These are phyloP conservation scores for Gaultheria prostrata DNA, from an alignment of 148 eudicot genomes.

Conservation along the genomic window DNA sequence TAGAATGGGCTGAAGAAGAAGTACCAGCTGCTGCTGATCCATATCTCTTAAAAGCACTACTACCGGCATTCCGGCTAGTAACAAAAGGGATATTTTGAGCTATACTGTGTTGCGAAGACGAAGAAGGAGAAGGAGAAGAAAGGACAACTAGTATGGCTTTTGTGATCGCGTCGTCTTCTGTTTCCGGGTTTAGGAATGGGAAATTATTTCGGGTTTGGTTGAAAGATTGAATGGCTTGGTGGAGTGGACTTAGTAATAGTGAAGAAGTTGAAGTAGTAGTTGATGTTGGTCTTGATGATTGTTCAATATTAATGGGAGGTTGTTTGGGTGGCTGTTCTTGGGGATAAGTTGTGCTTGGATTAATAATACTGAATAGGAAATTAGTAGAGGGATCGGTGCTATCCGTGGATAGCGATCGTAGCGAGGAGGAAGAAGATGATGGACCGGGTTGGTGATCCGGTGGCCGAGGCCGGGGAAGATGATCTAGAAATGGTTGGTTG, in stretches of 20 bases:
- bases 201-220: conserved; percentile 24
- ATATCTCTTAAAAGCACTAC: conserved; percentile 54
- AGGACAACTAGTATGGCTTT: conserved; percentile 58
- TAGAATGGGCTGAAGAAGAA: conserved; percentile 1
- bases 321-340: conserved; percentile 20
- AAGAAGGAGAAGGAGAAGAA: conserved; percentile 34
- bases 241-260: conserved; percentile 19
- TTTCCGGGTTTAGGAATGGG: conserved; percentile 41
- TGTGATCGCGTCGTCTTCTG: conserved; percentile 57
- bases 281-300: conserved; percentile 14
- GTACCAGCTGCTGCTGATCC: conserved; percentile 6
- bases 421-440: conserved; percentile 50
- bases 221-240: conserved; percentile 27
- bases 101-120: conserved; percentile 1
- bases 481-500: conserved; percentile 19
- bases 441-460: conserved; percentile 38
- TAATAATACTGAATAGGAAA: conserved; percentile 34
- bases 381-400: conserved; percentile 51
- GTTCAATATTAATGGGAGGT: conserved; percentile 8
- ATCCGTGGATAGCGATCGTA: conserved; percentile 37
- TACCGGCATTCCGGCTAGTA: conserved; percentile 12
- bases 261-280: background rate
- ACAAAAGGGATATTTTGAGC: background rate
- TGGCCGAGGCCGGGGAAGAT: conserved; percentile 20
- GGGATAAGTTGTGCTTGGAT: conserved; percentile 16